phyloP scores from a whole-genome alignment of 2,329 filamentous ascomycete genomes.

The Ceratocystis colombiana region DNA sequence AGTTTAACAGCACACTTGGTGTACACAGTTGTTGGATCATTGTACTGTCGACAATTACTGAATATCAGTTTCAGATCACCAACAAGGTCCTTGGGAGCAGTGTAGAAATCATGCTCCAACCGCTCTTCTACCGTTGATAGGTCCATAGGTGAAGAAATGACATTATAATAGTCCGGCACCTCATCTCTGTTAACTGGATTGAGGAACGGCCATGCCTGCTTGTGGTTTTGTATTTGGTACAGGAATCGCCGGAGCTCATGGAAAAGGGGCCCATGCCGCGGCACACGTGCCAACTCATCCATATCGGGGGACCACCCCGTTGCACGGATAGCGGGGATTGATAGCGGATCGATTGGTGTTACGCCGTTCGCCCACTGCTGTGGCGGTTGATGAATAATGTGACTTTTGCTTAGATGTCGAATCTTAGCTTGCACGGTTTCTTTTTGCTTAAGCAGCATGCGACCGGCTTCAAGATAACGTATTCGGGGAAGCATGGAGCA shows the following conservation, averaged over 20 bases:
- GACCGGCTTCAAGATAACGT: slow-evolving; percentile 81
- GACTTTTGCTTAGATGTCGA: slow-evolving; percentile 76
- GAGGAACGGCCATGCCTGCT: slow-evolving; percentile 87
- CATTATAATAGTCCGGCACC: slow-evolving; percentile 96
- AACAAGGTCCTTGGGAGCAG: slow-evolving; percentile 84
- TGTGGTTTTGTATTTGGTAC: slow-evolving; percentile 90
- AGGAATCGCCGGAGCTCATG: slow-evolving; percentile 86
- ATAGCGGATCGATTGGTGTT: slow-evolving; percentile 69
- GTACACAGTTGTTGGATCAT: slow-evolving; percentile 89
- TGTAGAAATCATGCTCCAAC: slow-evolving; percentile 86
- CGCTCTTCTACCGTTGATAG: slow-evolving; percentile 91
- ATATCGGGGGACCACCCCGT: slow-evolving; percentile 96
- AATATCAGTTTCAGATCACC: slow-evolving; percentile 82
- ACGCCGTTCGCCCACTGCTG: slow-evolving; percentile 73
- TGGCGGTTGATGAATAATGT: slow-evolving; percentile 76
- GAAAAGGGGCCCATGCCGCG: slow-evolving; percentile 92
- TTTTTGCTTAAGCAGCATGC: slow-evolving; percentile 96
- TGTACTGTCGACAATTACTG: slow-evolving; percentile 91
- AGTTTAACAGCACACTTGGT: slow-evolving; percentile 90
- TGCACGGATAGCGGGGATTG: slow-evolving; percentile 76
- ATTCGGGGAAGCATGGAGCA: slow-evolving; percentile 94
- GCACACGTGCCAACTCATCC: slow-evolving; percentile 91
- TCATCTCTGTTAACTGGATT: slow-evolving; percentile 91
- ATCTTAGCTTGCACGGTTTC: slow-evolving; percentile 94
- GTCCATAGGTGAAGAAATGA: slow-evolving; percentile 98